phyloP scores from a whole-genome alignment of 345 rosid species.

The Aquilaria malaccensis region DNA sequence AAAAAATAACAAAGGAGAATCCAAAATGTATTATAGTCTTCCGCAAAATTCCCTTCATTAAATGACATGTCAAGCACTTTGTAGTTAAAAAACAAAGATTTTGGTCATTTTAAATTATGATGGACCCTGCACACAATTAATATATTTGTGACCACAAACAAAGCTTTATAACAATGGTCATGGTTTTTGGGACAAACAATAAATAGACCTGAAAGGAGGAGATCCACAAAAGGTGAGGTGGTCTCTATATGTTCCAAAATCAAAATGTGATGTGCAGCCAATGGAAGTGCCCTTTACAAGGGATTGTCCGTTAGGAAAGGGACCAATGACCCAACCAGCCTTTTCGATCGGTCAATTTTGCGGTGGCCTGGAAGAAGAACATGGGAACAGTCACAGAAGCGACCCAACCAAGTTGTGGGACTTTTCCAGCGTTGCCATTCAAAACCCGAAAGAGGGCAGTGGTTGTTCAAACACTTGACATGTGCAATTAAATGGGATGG shows the following conservation, averaged over 20 bases:
- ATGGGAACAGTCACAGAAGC: conserved; percentile 10
- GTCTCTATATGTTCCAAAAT: conserved; percentile 21
- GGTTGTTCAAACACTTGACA: conserved; percentile 9
- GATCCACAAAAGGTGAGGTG: conserved; percentile 26
- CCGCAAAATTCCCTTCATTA: too few species aligned
- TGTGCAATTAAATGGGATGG: conserved; percentile 20
- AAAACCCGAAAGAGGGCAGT: not conserved
- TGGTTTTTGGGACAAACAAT: conserved; percentile 7
- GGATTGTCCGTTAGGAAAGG: conserved; percentile 27
- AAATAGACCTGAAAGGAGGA: conserved; percentile 9
- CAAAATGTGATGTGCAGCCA: conserved; percentile 4
- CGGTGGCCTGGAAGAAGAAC: conserved; percentile 13
- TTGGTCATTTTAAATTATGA: too few species aligned
- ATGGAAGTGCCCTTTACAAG: conserved; percentile 34
- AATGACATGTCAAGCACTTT: too few species aligned
- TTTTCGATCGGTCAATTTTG: not conserved
- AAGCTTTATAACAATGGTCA: not conserved
- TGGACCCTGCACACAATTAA: too few species aligned
- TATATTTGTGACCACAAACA: conserved; percentile 10
- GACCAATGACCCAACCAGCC: conserved; percentile 1
- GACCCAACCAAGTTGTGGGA: not conserved
- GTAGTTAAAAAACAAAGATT: too few species aligned
- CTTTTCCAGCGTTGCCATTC: not conserved
- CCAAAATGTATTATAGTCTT: too few species aligned
- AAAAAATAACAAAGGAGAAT: too few species aligned